phyloP scores from a whole-genome alignment of 2,329 filamentous ascomycete genomes.

The Aspergillus hiratsukae region DNA sequence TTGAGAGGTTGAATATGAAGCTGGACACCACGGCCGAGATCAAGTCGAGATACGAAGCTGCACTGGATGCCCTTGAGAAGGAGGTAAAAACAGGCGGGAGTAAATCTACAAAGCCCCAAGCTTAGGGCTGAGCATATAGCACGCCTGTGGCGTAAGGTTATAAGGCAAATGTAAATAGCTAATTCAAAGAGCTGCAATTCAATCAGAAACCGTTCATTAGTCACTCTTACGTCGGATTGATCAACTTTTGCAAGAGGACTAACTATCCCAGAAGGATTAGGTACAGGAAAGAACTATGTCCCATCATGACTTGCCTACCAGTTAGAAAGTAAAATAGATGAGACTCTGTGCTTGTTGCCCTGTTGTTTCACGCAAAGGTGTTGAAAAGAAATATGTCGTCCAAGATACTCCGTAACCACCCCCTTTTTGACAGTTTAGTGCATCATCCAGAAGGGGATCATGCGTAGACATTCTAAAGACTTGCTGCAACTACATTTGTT shows the following conservation, averaged over 20 bases:
- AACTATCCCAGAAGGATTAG: not conserved
- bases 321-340: not conserved
- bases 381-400: not conserved
- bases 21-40: slow-evolving; percentile 23
- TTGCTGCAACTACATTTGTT: not conserved
- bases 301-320: not conserved
- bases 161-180: not conserved
- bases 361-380: not conserved
- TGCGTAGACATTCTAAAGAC: not conserved
- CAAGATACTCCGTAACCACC: not conserved
- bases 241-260: not conserved
- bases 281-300: not conserved
- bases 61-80: slow-evolving; percentile 34
- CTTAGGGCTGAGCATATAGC: not conserved
- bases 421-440: not conserved
- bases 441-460: not conserved
- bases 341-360: not conserved
- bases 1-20: slow-evolving; percentile 30
- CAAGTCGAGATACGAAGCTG: slow-evolving; percentile 28
- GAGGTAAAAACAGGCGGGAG: slow-evolving; percentile 28
- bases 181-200: not conserved
- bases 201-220: not conserved
- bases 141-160: not conserved
- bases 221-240: not conserved
- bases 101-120: slow-evolving; percentile 1